phyloP scores from a whole-genome alignment of 148 eudicot genomes.

The Nepenthes mirabilis region DNA sequence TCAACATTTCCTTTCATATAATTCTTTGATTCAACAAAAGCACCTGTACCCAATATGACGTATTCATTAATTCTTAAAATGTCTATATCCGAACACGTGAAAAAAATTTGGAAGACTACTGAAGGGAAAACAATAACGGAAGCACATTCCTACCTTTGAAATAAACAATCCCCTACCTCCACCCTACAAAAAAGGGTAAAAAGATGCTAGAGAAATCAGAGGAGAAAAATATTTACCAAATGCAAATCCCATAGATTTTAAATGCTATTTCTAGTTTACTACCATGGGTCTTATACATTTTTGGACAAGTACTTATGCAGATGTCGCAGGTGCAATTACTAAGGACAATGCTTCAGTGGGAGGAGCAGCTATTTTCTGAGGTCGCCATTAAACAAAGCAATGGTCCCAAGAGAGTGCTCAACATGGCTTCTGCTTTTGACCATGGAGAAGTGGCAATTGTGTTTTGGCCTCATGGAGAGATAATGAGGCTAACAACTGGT shows the following conservation, averaged over 20 bases:
- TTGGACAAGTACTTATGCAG: neutral
- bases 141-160: neutral
- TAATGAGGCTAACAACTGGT: slow-evolving; percentile 60
- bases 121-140: too few relatives aligned
- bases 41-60: too few relatives aligned
- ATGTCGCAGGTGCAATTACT: slow-evolving; percentile 50
- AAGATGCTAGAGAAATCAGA: too few relatives aligned
- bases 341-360: slow-evolving; percentile 97
- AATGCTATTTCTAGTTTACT: neutral
- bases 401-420: slow-evolving; percentile 5
- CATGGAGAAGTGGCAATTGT: slow-evolving; percentile 72
- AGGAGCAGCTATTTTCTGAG: slow-evolving; percentile 67
- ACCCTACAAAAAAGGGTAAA: too few relatives aligned
- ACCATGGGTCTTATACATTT: neutral
- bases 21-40: too few relatives aligned
- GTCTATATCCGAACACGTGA: too few relatives aligned
- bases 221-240: neutral
- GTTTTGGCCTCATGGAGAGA: slow-evolving; percentile 78
- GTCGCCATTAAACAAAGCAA: slow-evolving; percentile 30
- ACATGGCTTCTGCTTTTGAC: slow-evolving; percentile 13
- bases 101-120: too few relatives aligned
- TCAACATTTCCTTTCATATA: too few relatives aligned
- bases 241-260: neutral
- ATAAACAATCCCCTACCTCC: too few relatives aligned
- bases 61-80: too few relatives aligned